Conservation (phyloP, 2,329 filamentous ascomycete species). For the Pseudocercospora musae region DNA sequence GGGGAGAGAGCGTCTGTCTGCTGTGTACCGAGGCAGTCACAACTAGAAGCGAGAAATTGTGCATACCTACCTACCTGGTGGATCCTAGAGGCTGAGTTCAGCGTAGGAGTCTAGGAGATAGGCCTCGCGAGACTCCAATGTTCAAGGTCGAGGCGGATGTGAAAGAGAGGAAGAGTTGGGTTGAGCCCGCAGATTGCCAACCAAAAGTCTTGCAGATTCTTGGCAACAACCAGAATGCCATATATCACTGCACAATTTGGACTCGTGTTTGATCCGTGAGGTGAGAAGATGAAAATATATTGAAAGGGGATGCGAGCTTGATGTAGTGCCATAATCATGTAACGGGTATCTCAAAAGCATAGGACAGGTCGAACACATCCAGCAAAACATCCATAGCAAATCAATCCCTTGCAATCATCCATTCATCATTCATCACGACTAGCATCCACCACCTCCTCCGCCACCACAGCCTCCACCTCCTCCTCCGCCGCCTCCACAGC, state of each 20-base stretch:
- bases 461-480: background rate
- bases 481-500: background rate
- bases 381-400: background rate
- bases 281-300: background rate
- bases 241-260: background rate
- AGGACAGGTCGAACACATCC: background rate
- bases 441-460: background rate
- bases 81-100: background rate
- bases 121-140: too few relatives aligned
- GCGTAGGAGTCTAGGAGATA: too few relatives aligned
- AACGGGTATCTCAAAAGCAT: background rate
- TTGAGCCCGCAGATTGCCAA: background rate
- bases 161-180: background rate
- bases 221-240: background rate
- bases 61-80: background rate
- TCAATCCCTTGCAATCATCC: background rate
- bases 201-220: background rate
- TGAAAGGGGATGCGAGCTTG: background rate
- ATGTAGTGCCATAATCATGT: background rate
- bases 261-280: background rate
- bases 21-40: background rate
- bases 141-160: too few relatives aligned
- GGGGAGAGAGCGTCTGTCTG: background rate
- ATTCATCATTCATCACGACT: background rate
- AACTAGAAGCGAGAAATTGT: background rate